These are phyloP conservation scores for Globisporangium spinosum DNA, from an alignment of 352 stramenopile genomes.

Conservation along the genomic window DNA sequence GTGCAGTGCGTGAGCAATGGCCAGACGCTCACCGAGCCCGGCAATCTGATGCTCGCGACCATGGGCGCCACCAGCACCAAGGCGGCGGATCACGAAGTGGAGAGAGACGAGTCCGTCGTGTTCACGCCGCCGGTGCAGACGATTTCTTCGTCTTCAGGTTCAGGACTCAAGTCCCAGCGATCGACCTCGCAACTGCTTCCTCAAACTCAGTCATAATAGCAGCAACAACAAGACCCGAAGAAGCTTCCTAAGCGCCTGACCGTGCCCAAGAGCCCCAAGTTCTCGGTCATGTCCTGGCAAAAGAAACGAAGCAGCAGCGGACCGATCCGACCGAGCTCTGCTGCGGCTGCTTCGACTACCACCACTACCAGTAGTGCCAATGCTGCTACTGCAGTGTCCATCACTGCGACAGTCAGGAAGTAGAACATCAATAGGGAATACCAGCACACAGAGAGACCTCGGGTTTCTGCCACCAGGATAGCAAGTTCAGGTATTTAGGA, in stretches of 20 bases:
- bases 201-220: not conserved
- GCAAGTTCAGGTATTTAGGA: not conserved
- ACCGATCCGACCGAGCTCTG: constrained; percentile 7
- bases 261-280: constrained; percentile 76
- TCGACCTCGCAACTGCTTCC: constrained; percentile 32
- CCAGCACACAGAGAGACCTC: not conserved
- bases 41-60: constrained; percentile 40
- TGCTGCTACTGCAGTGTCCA: not conserved
- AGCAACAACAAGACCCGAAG: constrained; percentile 11
- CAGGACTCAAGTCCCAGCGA: constrained; percentile 33
- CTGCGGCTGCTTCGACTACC: not conserved
- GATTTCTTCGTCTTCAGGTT: not conserved
- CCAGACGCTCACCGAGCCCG: constrained; percentile 48
- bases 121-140: constrained; percentile 17
- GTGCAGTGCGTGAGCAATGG: constrained; percentile 44
- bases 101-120: constrained; percentile 1
- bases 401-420: not conserved
- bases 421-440: not conserved
- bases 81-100: not conserved
- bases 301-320: constrained; percentile 37
- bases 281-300: constrained; percentile 86
- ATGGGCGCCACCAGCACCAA: constrained; percentile 26
- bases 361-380: not conserved
- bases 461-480: not conserved
- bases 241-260: constrained; percentile 49